These are phyloP conservation scores for Alternaria dauci DNA, from an alignment of 2,329 filamentous ascomycete species.

Conservation along the genomic window DNA sequence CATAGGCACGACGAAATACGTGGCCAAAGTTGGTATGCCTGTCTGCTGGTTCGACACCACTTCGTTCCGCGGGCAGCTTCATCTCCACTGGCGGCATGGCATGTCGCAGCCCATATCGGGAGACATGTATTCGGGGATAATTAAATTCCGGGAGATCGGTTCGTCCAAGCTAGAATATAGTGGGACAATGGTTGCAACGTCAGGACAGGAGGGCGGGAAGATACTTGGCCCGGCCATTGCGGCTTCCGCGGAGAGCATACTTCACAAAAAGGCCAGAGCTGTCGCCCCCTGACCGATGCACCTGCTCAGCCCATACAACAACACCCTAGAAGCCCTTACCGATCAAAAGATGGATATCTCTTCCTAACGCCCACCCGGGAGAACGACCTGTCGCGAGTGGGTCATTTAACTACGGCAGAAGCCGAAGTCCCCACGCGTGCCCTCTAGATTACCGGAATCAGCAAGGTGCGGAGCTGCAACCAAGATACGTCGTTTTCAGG, in stretches of 20 bases:
- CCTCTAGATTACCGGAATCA: not conserved
- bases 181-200: conserved; percentile 3
- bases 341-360: not conserved
- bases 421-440: not conserved
- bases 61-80: not conserved
- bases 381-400: conserved; percentile 1
- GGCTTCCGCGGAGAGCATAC: conserved; percentile 7
- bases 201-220: conserved; percentile 1
- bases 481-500: not conserved
- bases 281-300: not conserved
- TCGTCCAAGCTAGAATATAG: conserved; percentile 5
- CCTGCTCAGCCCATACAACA: not conserved
- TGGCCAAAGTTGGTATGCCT: not conserved
- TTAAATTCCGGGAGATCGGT: not conserved
- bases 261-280: not conserved
- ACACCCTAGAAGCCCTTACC: not conserved
- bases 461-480: conserved; percentile 4
- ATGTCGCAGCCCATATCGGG: not conserved
- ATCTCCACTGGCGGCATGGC: not conserved
- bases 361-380: not conserved
- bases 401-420: not conserved
- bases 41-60: not conserved
- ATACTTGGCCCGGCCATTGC: conserved; percentile 2
- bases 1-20: not conserved
- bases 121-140: not conserved